phyloP scores from a whole-genome alignment of 2,329 filamentous ascomycete genomes.

The Onygenales sp. region DNA sequence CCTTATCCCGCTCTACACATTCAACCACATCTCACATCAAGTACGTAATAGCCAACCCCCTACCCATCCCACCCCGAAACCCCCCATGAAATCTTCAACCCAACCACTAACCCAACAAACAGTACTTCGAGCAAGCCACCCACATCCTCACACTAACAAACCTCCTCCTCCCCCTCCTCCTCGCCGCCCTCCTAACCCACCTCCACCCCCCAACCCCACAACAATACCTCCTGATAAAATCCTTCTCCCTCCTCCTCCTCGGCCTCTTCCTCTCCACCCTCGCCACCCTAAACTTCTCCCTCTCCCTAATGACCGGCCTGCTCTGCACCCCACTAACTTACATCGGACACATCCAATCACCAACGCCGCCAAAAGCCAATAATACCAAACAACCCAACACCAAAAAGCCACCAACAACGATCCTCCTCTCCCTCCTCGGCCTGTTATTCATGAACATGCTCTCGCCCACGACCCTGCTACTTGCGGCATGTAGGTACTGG shows the following conservation, averaged over 20 bases:
- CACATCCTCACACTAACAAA: constrained; percentile 48
- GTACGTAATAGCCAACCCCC: constrained; percentile 41
- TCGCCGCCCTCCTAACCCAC: constrained; percentile 47
- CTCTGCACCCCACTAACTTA: constrained; percentile 74
- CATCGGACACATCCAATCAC: constrained; percentile 24
- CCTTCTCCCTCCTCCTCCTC: constrained; percentile 82
- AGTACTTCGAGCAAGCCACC: constrained; percentile 56
- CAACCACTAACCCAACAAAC: constrained; percentile 12
- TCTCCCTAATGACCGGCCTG: constrained; percentile 76
- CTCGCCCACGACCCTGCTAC: constrained; percentile 50
- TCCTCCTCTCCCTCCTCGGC: constrained; percentile 12
- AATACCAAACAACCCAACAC: neutral
- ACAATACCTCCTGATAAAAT: constrained; percentile 71
- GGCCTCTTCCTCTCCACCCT: constrained; percentile 88
- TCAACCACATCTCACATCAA: constrained; percentile 61
- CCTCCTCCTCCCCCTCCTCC: constrained; percentile 45
- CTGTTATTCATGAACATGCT: constrained; percentile 48
- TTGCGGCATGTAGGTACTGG: constrained; percentile 42
- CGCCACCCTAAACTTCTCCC: constrained; percentile 90
- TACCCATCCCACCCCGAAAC: neutral
- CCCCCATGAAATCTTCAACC: neutral
- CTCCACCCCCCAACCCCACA: constrained; percentile 49
- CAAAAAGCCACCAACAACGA: neutral
- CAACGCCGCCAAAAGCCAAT: neutral
- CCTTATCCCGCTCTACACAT: constrained; percentile 72